Evolutionary conservation across 495 filamentous ascomycete species (phyloP).

Genomic region (Tricharina praecox): DNA sequence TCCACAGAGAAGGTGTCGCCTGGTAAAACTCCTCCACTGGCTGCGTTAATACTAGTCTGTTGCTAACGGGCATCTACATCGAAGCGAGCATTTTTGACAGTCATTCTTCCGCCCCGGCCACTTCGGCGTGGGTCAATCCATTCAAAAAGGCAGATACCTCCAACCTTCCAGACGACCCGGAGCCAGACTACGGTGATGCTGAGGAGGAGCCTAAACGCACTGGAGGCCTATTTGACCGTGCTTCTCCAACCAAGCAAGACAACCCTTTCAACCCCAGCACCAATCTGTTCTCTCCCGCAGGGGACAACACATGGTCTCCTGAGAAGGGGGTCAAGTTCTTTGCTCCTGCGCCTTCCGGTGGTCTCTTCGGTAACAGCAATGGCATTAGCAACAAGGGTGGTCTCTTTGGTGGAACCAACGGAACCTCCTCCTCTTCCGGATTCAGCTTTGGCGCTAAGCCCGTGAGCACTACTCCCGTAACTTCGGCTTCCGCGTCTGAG

Average conservation of each 20-base stretch:
- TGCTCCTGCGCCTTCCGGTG: conserved; percentile 5
- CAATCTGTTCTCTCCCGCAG: conserved; percentile 5
- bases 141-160: conserved; percentile 13
- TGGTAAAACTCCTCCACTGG: background rate
- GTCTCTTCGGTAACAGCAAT: background rate
- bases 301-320: conserved; percentile 13
- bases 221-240: conserved; percentile 17
- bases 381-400: conserved; percentile 3
- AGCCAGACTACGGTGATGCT: conserved; percentile 7
- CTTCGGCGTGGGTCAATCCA: conserved; percentile 17
- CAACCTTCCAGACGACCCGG: conserved; percentile 14
- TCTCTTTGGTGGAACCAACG: background rate
- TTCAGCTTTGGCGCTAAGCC: conserved; percentile 1
- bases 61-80: background rate
- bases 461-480: background rate
- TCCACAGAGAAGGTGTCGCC: background rate
- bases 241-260: conserved; percentile 12
- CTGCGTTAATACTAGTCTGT: background rate
- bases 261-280: conserved; percentile 5
- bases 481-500: background rate
- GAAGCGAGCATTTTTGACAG: conserved; percentile 6
- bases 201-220: background rate
- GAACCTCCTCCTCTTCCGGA: background rate
- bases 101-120: background rate
- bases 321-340: conserved; percentile 15